Evolutionary conservation across 1,284 basidiomycete genomes (phyloP), one percentile per base, ranked within the genome.

Genomic region (Mrakiaceae sp.): DNA sequence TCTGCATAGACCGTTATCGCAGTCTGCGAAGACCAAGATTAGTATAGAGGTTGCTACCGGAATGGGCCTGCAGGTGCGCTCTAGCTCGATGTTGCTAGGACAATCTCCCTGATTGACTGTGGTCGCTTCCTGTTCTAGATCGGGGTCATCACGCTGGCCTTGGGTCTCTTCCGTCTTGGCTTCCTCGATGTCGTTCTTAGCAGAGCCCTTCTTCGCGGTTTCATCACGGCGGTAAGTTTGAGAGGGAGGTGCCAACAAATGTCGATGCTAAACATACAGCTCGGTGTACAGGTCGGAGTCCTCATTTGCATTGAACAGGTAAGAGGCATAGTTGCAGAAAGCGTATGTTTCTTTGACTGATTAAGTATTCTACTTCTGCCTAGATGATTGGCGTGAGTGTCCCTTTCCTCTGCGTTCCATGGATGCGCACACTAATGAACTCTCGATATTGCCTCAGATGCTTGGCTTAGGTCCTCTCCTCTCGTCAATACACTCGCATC

Each of bases 171-270:
- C 71, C 82, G 92, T 16, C 80, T 97, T 0, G 93, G 93, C 1
- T 97, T 97, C 76, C 84, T 97, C 61, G 93, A 97, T 74, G 93
- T 96, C 14, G 87, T 97, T 3, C 81, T 97, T n/a, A 90, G 87
- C 68, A 84, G 90, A 65, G 90, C 93, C 5, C 72, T 79, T 6
- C 80, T 97, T 50, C 82, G 90, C 50, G 93, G 93, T 5, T 97
- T 96, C 74, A 84, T 92, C 61, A 84, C 85, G 4, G 88, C 88
- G 14, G 58, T 16, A 16, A 27, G 27, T 27, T 27, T 27, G 27
- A 27, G 27, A 27, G 27, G 27, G 27, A 27, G 27, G 27, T 27
- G 27, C 27, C 27, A 27, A 27, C 27, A 27, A 49, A 49, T 9
- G 48, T 2, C n/a, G n/a, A 49, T n/a, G 48, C 48, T 9, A 49